These are phyloP conservation scores for Ilex paraguariensis DNA, from an alignment of 305 asterid genomes.

Conservation along the genomic window DNA sequence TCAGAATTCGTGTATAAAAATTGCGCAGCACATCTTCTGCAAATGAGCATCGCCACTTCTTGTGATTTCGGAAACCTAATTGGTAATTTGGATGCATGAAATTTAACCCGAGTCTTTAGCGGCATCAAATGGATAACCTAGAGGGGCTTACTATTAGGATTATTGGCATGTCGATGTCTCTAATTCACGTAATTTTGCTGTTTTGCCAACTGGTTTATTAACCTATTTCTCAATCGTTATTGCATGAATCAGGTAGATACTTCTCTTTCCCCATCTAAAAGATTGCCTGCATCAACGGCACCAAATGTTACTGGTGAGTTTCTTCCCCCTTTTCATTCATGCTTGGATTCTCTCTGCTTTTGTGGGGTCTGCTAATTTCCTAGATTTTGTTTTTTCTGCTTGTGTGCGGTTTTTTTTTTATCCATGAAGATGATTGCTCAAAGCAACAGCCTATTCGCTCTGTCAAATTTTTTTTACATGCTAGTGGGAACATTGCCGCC, in stretches of 20 bases:
- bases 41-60: too few relatives aligned
- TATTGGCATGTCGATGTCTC: too few relatives aligned
- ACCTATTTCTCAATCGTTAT: too few relatives aligned
- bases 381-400: neutral
- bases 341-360: slow-evolving; percentile 4
- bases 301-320: slow-evolving; percentile 45
- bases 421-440: slow-evolving; percentile 33
- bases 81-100: too few relatives aligned
- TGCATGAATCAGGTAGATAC: slow-evolving; percentile 31
- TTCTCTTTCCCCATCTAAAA: slow-evolving; percentile 22
- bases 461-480: slow-evolving; percentile 69
- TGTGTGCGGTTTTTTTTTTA: neutral
- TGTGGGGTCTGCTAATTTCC: neutral
- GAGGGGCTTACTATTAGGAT: too few relatives aligned
- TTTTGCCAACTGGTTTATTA: too few relatives aligned
- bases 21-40: too few relatives aligned
- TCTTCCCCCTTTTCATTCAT: slow-evolving; percentile 12
- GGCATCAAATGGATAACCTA: too few relatives aligned
- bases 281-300: slow-evolving; percentile 32
- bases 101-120: too few relatives aligned
- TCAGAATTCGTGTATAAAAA: too few relatives aligned
- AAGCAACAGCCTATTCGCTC: slow-evolving; percentile 44
- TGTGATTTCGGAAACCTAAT: too few relatives aligned
- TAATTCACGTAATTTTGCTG: too few relatives aligned
- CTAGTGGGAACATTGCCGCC: slow-evolving; percentile 80